These are phyloP conservation scores for Sclerotinia spermophila DNA, from an alignment of 2,329 filamentous ascomycete genomes.

Conservation along the genomic window DNA sequence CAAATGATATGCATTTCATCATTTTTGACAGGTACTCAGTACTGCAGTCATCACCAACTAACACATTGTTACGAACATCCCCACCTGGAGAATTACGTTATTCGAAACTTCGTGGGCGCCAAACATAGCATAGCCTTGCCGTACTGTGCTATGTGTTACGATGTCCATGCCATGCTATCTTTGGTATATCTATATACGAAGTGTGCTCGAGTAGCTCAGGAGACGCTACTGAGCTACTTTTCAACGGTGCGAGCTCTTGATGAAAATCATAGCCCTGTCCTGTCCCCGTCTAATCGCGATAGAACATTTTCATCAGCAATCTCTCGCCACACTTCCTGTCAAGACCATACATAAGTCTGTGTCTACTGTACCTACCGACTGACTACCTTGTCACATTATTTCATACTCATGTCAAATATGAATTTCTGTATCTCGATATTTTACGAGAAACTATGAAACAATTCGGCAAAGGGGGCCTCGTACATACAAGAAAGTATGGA, in stretches of 20 bases:
- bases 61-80: neutral
- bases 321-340: neutral
- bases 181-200: neutral
- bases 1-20: neutral
- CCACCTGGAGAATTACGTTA: neutral
- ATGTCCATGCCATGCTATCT: neutral
- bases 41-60: neutral
- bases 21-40: neutral
- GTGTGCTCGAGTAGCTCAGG: neutral
- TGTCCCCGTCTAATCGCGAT: too few relatives aligned
- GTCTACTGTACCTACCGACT: too few relatives aligned
- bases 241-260: neutral
- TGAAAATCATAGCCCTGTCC: neutral
- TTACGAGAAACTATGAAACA: neutral
- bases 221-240: neutral
- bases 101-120: too few relatives aligned
- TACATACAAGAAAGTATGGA: neutral
- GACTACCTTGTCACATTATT: too few relatives aligned
- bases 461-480: neutral
- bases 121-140: neutral
- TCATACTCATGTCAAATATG: too few relatives aligned
- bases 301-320: too few relatives aligned
- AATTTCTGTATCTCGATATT: neutral
- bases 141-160: neutral
- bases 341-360: too few relatives aligned